These are phyloP conservation scores for Raphanus raphanistrum DNA, from an alignment of 345 rosid species.

Conservation along the genomic window DNA sequence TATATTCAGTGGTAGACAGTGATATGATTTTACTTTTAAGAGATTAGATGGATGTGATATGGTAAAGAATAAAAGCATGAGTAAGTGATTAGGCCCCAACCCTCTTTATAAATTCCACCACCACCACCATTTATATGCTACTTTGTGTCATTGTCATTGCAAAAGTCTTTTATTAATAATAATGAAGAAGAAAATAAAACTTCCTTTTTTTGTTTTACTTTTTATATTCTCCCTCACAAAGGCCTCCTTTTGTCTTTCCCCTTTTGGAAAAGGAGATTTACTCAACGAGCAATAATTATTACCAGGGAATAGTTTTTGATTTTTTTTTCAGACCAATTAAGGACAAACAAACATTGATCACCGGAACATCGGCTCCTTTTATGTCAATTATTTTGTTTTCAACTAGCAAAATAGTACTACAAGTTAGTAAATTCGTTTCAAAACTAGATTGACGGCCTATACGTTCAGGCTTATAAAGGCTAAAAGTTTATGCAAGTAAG, in stretches of 20 bases:
- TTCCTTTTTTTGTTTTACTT: constrained; percentile 21
- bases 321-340: constrained; percentile 30
- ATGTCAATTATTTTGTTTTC: neutral
- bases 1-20: constrained; percentile 41
- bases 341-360: constrained; percentile 35
- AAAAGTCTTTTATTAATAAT: constrained; percentile 38
- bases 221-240: constrained; percentile 18
- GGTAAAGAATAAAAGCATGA: constrained; percentile 39
- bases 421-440: neutral
- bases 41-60: constrained; percentile 36
- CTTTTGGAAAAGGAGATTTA: constrained; percentile 37
- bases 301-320: constrained; percentile 29
- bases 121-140: constrained; percentile 35
- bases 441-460: neutral
- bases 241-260: constrained; percentile 34
- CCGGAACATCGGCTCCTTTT: constrained; percentile 11
- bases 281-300: constrained; percentile 42
- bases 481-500: neutral
- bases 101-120: constrained; percentile 38
- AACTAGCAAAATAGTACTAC: neutral
- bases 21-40: constrained; percentile 32
- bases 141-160: constrained; percentile 35
- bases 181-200: constrained; percentile 5
- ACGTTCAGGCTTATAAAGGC: neutral
- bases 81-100: constrained; percentile 41